Base-by-base conservation (phyloP, 495 filamentous ascomycete species). In the Daldinia vernicosa region DNA sequence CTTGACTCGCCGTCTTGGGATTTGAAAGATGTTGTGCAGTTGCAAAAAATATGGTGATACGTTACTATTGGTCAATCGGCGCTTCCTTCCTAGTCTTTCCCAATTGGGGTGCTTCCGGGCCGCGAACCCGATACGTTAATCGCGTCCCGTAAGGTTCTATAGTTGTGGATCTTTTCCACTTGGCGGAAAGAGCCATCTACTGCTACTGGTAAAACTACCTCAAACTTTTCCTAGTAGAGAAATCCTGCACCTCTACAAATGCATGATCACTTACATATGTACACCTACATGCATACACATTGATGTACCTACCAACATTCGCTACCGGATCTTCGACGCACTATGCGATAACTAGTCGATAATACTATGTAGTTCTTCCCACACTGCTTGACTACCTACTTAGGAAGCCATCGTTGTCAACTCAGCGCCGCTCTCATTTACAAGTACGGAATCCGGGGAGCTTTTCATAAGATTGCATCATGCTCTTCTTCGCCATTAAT, bases 51-150 rank as follows among this genome's bases (percentile, higher is more conserved):
- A 55, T 37, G 60, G 32, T 60, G 19, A 24, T 50, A 70, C 37
- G 27, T 33, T 39, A 39, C 22, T 39, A 73, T 72, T 69, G 70
- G 65, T 15, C 32, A 32, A 28, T 22, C 61, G 66, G 66, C 56
- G 61, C 51, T 73, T 66, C 57, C 62, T 24, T 57, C 58, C 66
- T 73, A 50, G 37, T 58, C 55, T 63, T 66, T 73, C 66, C 70
- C 66, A 66, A 73, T 66, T 54, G 19, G 66, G 50, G 22, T 66
- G 0, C 27, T 66, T 54, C 58, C 70, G 70, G 70, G 39, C 70
- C 70, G 70, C 40, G 26, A 50, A 65, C 22, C 70, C 70, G 70
- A 69, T 69, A 26, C 56, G 61, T 61, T 66, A 58, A 65, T 66
- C 52, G 61, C 43, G 66, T 47, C 35, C 66, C 43, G 1, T 47